These are phyloP conservation scores for Davidsoniella neocaledoniae DNA, from an alignment of 2,329 filamentous ascomycete genomes.

Conservation along the genomic window DNA sequence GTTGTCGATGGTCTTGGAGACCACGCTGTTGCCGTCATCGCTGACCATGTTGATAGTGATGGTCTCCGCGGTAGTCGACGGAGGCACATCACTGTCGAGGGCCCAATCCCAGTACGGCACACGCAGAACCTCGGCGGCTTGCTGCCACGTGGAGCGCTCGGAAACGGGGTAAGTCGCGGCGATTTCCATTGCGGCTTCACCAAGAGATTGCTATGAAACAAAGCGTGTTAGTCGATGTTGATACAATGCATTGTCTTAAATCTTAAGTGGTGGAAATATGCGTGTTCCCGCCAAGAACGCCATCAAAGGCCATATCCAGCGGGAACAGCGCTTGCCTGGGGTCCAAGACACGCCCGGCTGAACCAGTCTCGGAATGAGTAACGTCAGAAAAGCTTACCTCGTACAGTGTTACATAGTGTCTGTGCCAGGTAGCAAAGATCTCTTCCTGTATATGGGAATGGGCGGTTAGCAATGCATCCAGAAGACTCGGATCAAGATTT, in stretches of 20 bases:
- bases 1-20: conserved; percentile 26
- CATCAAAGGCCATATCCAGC: too few relatives aligned
- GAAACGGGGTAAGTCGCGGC: conserved; percentile 26
- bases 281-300: too few relatives aligned
- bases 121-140: conserved; percentile 30
- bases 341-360: too few relatives aligned
- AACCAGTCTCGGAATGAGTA: too few relatives aligned
- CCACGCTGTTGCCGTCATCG: conserved; percentile 14
- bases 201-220: conserved; percentile 32
- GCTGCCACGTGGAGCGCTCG: conserved; percentile 22
- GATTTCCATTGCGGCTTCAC: conserved; percentile 27
- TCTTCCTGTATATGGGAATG: conserved; percentile 22
- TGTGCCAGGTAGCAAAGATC: conserved; percentile 38
- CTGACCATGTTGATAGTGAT: conserved; percentile 26
- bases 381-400: conserved; percentile 25
- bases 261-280: too few relatives aligned
- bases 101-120: conserved; percentile 41
- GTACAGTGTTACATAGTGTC: conserved; percentile 35
- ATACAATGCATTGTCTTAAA: background rate
- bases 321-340: too few relatives aligned
- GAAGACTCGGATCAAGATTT: background rate
- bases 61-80: conserved; percentile 20
- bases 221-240: background rate
- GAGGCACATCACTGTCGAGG: conserved; percentile 25
- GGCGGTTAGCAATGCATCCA: conserved; percentile 2